phyloP scores from a whole-genome alignment of 352 stramenopile species.

The Globisporangium heterothallicum region DNA sequence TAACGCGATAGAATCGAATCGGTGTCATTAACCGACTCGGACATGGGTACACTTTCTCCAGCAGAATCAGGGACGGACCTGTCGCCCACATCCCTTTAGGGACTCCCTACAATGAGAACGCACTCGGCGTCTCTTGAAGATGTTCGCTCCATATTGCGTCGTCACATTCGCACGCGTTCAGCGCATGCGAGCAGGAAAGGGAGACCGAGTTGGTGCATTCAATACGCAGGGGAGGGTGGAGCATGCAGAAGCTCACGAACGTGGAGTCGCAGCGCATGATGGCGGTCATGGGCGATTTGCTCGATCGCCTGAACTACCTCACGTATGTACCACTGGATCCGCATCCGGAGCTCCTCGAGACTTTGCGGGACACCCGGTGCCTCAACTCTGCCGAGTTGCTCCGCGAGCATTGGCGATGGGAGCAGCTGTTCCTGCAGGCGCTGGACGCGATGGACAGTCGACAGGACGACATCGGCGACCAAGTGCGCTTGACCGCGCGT shows the following conservation, averaged over 20 bases:
- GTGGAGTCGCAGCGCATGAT: constrained; percentile 87
- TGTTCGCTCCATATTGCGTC: too few relatives aligned
- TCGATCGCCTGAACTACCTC: constrained; percentile 82
- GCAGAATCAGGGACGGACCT: too few relatives aligned
- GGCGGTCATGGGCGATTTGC: constrained; percentile 79
- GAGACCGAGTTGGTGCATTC: too few relatives aligned
- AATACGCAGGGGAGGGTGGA: too few relatives aligned
- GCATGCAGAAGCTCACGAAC: constrained; percentile 88
- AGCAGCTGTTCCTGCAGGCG: constrained; percentile 65
- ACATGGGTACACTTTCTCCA: too few relatives aligned
- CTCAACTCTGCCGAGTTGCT: constrained; percentile 53
- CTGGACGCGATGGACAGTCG: constrained; percentile 50
- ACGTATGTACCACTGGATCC: constrained; percentile 73
- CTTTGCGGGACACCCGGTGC: constrained; percentile 59
- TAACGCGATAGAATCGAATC: too few relatives aligned
- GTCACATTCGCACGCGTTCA: too few relatives aligned
- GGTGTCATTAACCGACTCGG: too few relatives aligned
- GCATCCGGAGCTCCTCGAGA: constrained; percentile 42
- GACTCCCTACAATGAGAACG: too few relatives aligned
- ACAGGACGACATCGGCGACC: constrained; percentile 69
- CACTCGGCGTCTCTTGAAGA: too few relatives aligned
- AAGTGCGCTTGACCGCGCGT: constrained; percentile 61
- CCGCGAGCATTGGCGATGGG: constrained; percentile 72
- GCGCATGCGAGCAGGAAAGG: too few relatives aligned
- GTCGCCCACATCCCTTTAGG: too few relatives aligned